Base-by-base conservation (phyloP, 371 early-diverging fungal species). In the Lichtheimia corymbifera region DNA sequence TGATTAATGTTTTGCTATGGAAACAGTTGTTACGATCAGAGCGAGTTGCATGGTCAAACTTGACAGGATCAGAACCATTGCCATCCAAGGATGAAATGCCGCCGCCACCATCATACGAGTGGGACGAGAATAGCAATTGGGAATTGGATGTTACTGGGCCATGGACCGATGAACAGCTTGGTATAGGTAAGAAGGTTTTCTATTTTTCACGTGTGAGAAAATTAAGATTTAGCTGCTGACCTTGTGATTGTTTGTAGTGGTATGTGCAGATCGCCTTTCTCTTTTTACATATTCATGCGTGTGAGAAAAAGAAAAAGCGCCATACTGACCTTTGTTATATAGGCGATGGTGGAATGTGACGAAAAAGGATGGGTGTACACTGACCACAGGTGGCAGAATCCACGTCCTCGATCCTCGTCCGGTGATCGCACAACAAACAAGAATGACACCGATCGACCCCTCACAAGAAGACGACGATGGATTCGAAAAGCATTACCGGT, bases 351-450 rank as follows among this genome's bases (percentile, higher is more conserved):
- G 18, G 68, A 70, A 30, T 63, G 65, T 40, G 74, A 74, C 50
- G 62, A 70, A 15, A 63, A 67, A 17, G 74, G 74, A 17, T 74
- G 74, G 74, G 71, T 71, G 12, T 74, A 74, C 51, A 65, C 64
- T 9, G 71, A 70, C 41, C 68, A 74, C 43, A 58, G 58, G 35
- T 74, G 74, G 74, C 63, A 65, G 27, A 68, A 71, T 54, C 61
- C 64, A 14, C 56, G 61, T 4, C 28, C 27, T 35, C 66, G 58
- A 52, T 58, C 62, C 35, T 35, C 35, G 9, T 35, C 35, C 0
- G 35, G 35, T 30, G 64, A 53, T 13, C 58, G 53, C 0, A 28
- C 42, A 25, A n/a, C 53, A 13, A 58, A 35, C 14, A 50, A 40
- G 5, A 13, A 30, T 15, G 61, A 50, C 13, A 53, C 53, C 3